Evolutionary conservation across 495 filamentous ascomycete genomes (phyloP).

Genomic region (Astrocystis sublimbata): DNA sequence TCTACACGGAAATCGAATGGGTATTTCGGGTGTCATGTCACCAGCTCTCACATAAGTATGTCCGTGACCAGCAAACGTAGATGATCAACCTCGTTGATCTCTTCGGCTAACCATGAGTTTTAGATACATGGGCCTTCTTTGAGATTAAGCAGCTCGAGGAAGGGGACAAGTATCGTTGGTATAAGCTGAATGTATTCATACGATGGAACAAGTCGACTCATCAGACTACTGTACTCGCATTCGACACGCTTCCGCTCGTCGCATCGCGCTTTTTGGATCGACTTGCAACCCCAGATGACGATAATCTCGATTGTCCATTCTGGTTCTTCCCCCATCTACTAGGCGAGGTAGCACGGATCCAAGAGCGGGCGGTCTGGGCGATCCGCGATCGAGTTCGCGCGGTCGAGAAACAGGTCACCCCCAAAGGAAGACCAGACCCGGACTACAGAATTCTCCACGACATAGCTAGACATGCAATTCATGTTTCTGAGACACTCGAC

Average conservation of each 20-base stretch:
- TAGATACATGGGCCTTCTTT: conserved; percentile 39
- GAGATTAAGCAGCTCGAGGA: conserved; percentile 30
- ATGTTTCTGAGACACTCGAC: conserved; percentile 48
- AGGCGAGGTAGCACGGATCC: conserved; percentile 27
- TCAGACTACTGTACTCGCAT: conserved; percentile 37
- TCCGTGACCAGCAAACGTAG: not conserved
- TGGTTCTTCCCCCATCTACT: conserved; percentile 29
- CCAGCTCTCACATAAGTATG: not conserved
- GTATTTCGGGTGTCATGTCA: conserved; percentile 11
- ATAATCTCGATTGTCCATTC: conserved; percentile 20
- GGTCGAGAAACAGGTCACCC: conserved; percentile 23
- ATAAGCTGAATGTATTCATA: conserved; percentile 38
- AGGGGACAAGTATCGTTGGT: conserved; percentile 29
- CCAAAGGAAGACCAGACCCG: conserved; percentile 26
- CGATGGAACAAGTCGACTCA: conserved; percentile 28
- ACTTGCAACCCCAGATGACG: not conserved
- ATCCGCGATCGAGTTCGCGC: conserved; percentile 35
- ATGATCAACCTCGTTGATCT: not conserved
- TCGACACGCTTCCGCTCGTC: conserved; percentile 32
- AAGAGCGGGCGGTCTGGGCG: conserved; percentile 37
- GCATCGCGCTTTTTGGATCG: conserved; percentile 5
- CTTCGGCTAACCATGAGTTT: not conserved
- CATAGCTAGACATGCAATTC: conserved; percentile 49
- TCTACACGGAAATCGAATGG: conserved; percentile 12
- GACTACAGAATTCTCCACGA: conserved; percentile 48